phyloP scores from a whole-genome alignment of 495 filamentous ascomycete genomes.

The Aspergillus mulundensis region DNA sequence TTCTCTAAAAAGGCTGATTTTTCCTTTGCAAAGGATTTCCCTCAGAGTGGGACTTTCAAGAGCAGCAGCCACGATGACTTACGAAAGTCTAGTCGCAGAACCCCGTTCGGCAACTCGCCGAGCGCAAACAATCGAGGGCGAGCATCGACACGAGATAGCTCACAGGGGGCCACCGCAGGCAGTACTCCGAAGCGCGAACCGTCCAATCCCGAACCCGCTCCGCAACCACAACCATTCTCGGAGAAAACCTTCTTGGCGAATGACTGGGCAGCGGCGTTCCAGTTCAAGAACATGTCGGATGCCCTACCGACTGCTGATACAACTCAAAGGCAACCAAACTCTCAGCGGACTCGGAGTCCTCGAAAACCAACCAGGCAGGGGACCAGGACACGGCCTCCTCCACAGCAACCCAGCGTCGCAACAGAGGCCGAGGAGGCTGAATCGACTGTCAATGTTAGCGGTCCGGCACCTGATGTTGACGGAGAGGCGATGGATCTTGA shows the following conservation, averaged over 20 bases:
- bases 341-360: slow-evolving; percentile 34
- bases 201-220: slow-evolving; percentile 18
- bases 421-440: slow-evolving; percentile 43
- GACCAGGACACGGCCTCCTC: slow-evolving; percentile 24
- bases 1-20: slow-evolving; percentile 15
- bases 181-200: slow-evolving; percentile 16
- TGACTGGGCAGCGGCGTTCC: slow-evolving; percentile 53
- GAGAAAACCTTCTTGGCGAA: slow-evolving; percentile 57
- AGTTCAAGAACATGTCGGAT: slow-evolving; percentile 57
- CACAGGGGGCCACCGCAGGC: slow-evolving; percentile 15
- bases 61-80: slow-evolving; percentile 69
- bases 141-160: slow-evolving; percentile 18
- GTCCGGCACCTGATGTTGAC: slow-evolving; percentile 13
- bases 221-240: slow-evolving; percentile 32
- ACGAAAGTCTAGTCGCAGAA: slow-evolving; percentile 61
- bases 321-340: slow-evolving; percentile 23
- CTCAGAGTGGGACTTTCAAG: slow-evolving; percentile 21
- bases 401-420: slow-evolving; percentile 36
- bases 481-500: slow-evolving; percentile 51
- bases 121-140: slow-evolving; percentile 33
- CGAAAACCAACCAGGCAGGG: slow-evolving; percentile 30
- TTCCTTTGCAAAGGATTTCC: slow-evolving; percentile 11
- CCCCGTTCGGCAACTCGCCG: slow-evolving; percentile 46
- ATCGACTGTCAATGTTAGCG: slow-evolving; percentile 24
- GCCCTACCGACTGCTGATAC: slow-evolving; percentile 36